Base-by-base conservation (phyloP, 305 asterid species). In the Ilex paraguariensis region DNA sequence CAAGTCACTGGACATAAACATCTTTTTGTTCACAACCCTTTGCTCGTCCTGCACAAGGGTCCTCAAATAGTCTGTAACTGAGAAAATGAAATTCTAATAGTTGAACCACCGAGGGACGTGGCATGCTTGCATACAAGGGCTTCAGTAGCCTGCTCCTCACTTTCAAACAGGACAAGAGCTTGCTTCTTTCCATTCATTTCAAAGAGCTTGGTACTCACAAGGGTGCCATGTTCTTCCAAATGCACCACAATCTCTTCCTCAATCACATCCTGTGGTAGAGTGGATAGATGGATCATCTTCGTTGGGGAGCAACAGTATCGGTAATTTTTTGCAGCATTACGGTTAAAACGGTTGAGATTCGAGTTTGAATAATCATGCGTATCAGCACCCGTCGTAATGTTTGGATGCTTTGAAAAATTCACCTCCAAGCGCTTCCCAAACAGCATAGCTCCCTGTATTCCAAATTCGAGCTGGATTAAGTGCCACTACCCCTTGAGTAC, bases 111-210 rank as follows among this genome's bases (percentile, higher is more conserved):
- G 16, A 93, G 90, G 6, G 95, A 77, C 14, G 96, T 87, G 31
- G 98, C 98, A 70, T 93, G 96, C 81, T 93, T 93, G 86, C 98
- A 87, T 70, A 87, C 95, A 62, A 93, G 92, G 67, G 97, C 94
- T 80, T 93, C 99, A 42, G 99, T 84, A 40, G 99, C 97, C 79
- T 82, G 90, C 81, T 90, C 96, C 78, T 93, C 97, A 9, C 72
- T 87, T 75, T 93, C 97, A 55, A 86, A 86, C 55, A 84, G 94
- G 64, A 90, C 86, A 45, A 90, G 96, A 75, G 95, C 91, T 78
- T 87, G 99, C 70, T 93, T 90, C 84, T 90, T 90, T 31, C 97
- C 95, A n/a, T 93, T 93, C 93, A 84, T 87, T 80, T 90, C 99
- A 69, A 93, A 93, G 13, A 90, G 79, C 73, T 93, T 93, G 3